Evolutionary conservation across 768 basidiomycete genomes (phyloP), one percentile per base, ranked within the genome.

Genomic region (Mycena pura): DNA sequence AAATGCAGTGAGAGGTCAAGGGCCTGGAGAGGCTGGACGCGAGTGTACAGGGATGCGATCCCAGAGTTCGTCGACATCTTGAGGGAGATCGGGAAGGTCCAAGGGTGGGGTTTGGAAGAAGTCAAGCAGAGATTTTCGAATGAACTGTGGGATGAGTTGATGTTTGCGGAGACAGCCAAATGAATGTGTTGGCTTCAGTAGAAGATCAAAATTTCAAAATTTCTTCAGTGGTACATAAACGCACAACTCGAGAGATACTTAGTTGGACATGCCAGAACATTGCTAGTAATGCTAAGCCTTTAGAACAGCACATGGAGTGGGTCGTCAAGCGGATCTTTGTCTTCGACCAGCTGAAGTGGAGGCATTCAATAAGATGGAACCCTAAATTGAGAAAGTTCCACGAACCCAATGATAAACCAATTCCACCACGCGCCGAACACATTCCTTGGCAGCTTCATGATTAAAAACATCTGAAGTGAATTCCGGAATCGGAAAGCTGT

Each of bases 21-120:
- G n/a, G n/a, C n/a, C n/a, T n/a, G n/a, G 31, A 51, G 29, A 69
- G 59, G 27, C 66, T 68, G 60, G 66, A 64, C 8, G 63, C 70
- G 36, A 57, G 70, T 68, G 51, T 70, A 71, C 62, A 47, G 36
- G 53, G 66, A 69, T 8, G 66, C 66, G 44, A 69, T 72, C 44
- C 57, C 59, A 3, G 65, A 66, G 59, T 72, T 72, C 43, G 29
- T 66, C 22, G 56, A 57, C 38, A 52, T 44, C 9, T 64, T 69
- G 32, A 53, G 53, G 50, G 47, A 48, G 8, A 69, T 72, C 24
- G 54, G 54, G 25, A 6, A 56, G 60, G 21, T 40, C 13, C 32
- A 65, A 46, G 47, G 60, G 66, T 28, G 69, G 68, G 19, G 44
- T 48, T 34, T 62, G 45, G 64, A 68, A 51, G 67, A 69, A 32